A percentile compares a stretch with the other conserved stretches of the same genome.
phyloP scores from a whole-genome alignment of 1,284 basidiomycete genomes.

The Microbotryomycetes sp. region DNA sequence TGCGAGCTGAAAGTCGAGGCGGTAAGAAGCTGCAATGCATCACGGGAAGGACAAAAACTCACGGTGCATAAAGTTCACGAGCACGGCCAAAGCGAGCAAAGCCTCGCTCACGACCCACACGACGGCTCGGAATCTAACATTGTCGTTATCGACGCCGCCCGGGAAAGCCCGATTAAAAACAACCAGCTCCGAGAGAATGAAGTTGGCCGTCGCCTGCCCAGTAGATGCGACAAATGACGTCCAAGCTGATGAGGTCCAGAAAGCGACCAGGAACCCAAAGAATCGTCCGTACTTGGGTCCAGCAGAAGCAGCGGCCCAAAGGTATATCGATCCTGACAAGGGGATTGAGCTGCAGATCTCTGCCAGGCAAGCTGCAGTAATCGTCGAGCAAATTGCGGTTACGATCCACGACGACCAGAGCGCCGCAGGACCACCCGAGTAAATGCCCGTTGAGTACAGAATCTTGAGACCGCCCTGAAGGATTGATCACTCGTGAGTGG shows the following conservation, averaged over 20 bases:
- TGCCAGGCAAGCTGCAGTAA: constrained; percentile 71
- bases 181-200: constrained; percentile 57
- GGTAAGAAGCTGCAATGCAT: background rate
- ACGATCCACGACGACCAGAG: constrained; percentile 72
- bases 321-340: constrained; percentile 75
- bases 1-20: constrained; percentile 30
- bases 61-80: constrained; percentile 70
- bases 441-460: constrained; percentile 65
- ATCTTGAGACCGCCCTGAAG: constrained; percentile 54
- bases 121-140: constrained; percentile 69
- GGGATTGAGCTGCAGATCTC: constrained; percentile 80
- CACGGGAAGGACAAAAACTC: constrained; percentile 32
- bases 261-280: constrained; percentile 63
- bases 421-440: constrained; percentile 75
- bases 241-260: constrained; percentile 57
- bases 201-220: constrained; percentile 74
- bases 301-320: constrained; percentile 80
- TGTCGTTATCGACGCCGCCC: constrained; percentile 58
- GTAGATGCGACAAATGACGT: constrained; percentile 76
- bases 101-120: constrained; percentile 72
- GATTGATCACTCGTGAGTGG: too few species aligned
- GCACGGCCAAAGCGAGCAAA: constrained; percentile 57
- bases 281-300: constrained; percentile 64
- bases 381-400: constrained; percentile 70
- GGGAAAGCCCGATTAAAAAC: constrained; percentile 71